Conservation (phyloP, 257 asterid species). For the Marsdenia floribunda region DNA sequence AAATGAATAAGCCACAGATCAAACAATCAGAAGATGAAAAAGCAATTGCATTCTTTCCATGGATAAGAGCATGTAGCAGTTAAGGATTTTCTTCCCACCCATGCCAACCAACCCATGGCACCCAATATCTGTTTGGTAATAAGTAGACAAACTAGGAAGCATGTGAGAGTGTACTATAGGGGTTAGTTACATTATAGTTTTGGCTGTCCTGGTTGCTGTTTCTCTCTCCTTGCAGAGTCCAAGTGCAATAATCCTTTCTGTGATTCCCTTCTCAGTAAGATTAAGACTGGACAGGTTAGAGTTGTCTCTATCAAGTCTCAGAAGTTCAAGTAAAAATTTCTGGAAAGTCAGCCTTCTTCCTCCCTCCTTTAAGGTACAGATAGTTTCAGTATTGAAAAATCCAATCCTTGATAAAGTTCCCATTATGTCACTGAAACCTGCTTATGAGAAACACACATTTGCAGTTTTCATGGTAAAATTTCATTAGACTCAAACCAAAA, state of each 20-base stretch:
- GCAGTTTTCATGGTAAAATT: background rate
- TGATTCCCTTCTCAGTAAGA: conserved; percentile 50
- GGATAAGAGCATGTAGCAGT: too few relatives aligned
- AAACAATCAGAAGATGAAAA: background rate
- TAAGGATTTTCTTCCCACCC: background rate
- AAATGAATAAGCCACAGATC: background rate
- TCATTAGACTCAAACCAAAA: background rate
- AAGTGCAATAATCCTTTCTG: conserved; percentile 47
- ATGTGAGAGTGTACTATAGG: background rate
- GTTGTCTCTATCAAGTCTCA: conserved; percentile 23
- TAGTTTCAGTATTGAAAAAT: conserved; percentile 55
- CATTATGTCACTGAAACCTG: conserved; percentile 91
- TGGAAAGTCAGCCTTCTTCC: conserved; percentile 48
- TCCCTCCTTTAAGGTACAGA: conserved; percentile 34
- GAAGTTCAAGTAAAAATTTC: conserved; percentile 43
- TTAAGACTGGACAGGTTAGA: conserved; percentile 24
- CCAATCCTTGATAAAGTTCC: conserved; percentile 79
- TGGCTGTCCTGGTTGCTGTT: conserved; percentile 60
- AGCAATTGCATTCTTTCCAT: background rate
- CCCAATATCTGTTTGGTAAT: background rate
- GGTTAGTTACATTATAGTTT: conserved; percentile 62
- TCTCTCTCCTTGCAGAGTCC: conserved; percentile 52
- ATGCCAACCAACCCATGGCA: background rate
- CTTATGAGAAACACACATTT: conserved; percentile 9
- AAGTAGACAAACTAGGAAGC: background rate